Evolutionary conservation across 257 asterid genomes (phyloP), one percentile per base, ranked within the genome.

Genomic region (Penstemon eatonii): DNA sequence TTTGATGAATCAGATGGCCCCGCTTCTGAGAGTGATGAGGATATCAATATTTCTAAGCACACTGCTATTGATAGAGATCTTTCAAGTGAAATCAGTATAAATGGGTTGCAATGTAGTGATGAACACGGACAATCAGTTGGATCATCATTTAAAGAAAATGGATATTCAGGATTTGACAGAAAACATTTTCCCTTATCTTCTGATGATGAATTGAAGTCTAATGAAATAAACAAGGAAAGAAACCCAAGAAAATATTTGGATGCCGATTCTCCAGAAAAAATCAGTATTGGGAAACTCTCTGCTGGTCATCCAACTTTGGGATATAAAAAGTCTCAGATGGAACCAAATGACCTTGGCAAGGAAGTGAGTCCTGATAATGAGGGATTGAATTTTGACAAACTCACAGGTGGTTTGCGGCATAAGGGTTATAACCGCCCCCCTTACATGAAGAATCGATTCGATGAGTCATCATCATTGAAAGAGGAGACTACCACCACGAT

Each of bases 361-460:
- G 81, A 85, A 69, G 75, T 75, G 3, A 68, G 44, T 79, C 70
- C 82, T 36, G 80, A 72, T 41, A 67, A 62, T 42, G 83, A 38
- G 60, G 84, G 73, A 52, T 83, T 93, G 75, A 80, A 79, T 68
- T 85, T 85, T 57, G 94, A 83, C 55, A 85, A 76, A 73, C 81
- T 93, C 75, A 90, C 96, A 3, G 99, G 99, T 66, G 97, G 99
- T 70, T 61, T 90, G 40, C 87, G 91, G 54, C 96, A 93, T 55
- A 93, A 90, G 80, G 82, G 88, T 42, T 63, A 82, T 71, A 66
- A 38, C 37, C 83, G 60, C 64, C 95, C 87, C 33, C 80, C 91
- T 63, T 80, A 71, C 80, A 65, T 76, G 46, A 88, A 83, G 70
- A 75, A 71, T 60, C 80, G 56, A 67, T 69, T 74, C 56, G 84